phyloP scores from a whole-genome alignment of 2,329 filamentous ascomycete genomes.

The Cladosporium austrohemisphaericum region DNA sequence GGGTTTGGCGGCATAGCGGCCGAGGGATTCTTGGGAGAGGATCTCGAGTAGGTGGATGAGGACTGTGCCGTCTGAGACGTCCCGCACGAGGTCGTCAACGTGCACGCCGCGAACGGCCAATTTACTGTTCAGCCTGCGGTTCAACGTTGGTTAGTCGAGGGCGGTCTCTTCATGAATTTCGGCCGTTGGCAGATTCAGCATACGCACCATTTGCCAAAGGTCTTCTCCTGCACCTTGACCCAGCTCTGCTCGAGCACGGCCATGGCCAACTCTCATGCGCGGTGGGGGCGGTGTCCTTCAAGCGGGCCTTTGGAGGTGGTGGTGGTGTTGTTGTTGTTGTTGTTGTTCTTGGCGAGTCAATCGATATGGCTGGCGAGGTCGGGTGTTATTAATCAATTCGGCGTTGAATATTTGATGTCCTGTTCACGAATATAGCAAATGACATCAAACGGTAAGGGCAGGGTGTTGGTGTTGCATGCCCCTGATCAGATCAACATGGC shows the following conservation, averaged over 20 bases:
- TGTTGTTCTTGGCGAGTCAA: not conserved
- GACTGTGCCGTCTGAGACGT: conserved; percentile 90
- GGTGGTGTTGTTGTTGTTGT: not conserved
- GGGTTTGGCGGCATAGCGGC: conserved; percentile 92
- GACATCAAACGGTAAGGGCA: not conserved
- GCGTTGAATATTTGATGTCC: no score
- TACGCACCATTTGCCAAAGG: conserved; percentile 91
- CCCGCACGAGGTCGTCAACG: conserved; percentile 81
- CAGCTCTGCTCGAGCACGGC: conserved; percentile 58
- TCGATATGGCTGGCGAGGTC: not conserved
- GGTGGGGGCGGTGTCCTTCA: not conserved
- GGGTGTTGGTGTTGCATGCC: not conserved
- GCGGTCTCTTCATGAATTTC: not conserved
- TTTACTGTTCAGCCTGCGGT: conserved; percentile 82
- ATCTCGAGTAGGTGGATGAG: conserved; percentile 97
- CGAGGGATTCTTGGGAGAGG: conserved; percentile 88
- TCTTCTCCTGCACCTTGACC: conserved; percentile 90
- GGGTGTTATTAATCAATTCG: not conserved
- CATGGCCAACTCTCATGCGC: conserved; percentile 19
- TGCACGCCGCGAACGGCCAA: conserved; percentile 71
- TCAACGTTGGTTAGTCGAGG: not conserved
- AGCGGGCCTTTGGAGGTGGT: not conserved
- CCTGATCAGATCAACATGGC: not conserved
- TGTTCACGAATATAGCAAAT: not conserved
- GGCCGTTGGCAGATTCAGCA: not conserved